Base-by-base conservation (phyloP, 2,329 filamentous ascomycete species). In the Hymenoscyphus repandus region DNA sequence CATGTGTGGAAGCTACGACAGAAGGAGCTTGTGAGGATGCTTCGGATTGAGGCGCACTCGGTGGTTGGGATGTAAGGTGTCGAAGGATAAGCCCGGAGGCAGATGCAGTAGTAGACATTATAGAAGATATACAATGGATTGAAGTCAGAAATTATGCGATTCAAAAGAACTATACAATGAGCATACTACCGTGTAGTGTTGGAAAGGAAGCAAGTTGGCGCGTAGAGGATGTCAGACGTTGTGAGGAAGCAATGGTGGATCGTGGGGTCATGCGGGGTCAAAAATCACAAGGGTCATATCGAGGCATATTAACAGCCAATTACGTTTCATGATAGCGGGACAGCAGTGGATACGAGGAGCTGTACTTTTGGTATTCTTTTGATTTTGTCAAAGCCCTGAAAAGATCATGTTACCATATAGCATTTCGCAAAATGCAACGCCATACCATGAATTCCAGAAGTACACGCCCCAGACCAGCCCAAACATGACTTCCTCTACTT, bases 401-500 rank as follows among this genome's bases (percentile, higher is more conserved):
- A 57, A 51, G 46, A 53, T 49, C 52, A 57, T 50, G 49, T 55
- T 50, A 22, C 20, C 44, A 51, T 56, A 57, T 50, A 59, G 52
- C 49, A 48, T 45, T 52, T 56, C 52, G 57, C 55, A 40, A 57
- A 58, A 55, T 58, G 58, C 55, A 64, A 62, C 60, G 61, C 62
- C 62, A 61, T 60, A 54, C 59, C 59, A 59, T 63, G 61, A 62
- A 55, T 46, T 62, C 60, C 59, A 58, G 53, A 63, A 65, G 59
- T 62, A 64, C 58, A 64, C 58, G 58, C 59, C 59, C 46, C 57
- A 49, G 45, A 54, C 61, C 51, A 63, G 52, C 51, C 58, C 58
- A 51, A 49, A 50, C 54, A 58, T 53, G 56, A 59, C 55, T 53
- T 53, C 62, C 54, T 81, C 80, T 96, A 97, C 84, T 96, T 97